Base-by-base conservation (phyloP, 202 grass and related monocot species). In the Panicum virgatum region DNA sequence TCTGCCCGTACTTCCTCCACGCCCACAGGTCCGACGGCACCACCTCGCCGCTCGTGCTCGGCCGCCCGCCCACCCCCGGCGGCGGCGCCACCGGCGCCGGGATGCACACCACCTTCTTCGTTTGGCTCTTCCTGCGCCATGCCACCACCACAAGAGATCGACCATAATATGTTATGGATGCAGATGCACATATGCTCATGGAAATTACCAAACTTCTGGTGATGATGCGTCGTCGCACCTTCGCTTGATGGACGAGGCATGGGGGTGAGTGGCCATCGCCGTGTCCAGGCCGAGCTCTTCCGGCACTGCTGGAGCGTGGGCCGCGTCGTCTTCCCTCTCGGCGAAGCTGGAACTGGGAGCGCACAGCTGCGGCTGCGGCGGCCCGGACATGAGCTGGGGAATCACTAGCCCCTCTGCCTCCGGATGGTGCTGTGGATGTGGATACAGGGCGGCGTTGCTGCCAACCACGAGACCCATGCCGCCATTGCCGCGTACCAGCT, bases 1-100 rank as follows among this genome's bases (percentile, higher is more conserved):
- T 98, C 82, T 96, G 96, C 26, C 96, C 96, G 80, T 98, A 98
- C 74, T 98, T 98, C 82, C 96, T 85, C 96, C 96, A 98, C 32
- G 96, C 96, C 96, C 96, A 98, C 25, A 96, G 87, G 90, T 98
- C 96, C 7, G 92, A 98, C 0, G 96, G 96, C 78, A 98, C 92
- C 63, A 98, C 89, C 83, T 98, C 96, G 59, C 92, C 93, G 54
- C 86, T 89, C 40, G 73, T 85, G 76, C 86, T 85, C n/a, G 74
- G 78, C 68, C 82, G 81, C n/a, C 86, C 86, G 36, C 75, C 82
- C 34, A 63, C 62, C 23, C 84, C 83, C 26, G 86, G 80, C 12
- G 88, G 83, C 23, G 92, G 75, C 9, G 90, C 88, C 43, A 86
- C 81, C 40, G 90, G 84, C 15, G 96, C 92, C 18, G 96, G 96